phyloP scores from a whole-genome alignment of 768 basidiomycete species.

The Cyathus striatus region DNA sequence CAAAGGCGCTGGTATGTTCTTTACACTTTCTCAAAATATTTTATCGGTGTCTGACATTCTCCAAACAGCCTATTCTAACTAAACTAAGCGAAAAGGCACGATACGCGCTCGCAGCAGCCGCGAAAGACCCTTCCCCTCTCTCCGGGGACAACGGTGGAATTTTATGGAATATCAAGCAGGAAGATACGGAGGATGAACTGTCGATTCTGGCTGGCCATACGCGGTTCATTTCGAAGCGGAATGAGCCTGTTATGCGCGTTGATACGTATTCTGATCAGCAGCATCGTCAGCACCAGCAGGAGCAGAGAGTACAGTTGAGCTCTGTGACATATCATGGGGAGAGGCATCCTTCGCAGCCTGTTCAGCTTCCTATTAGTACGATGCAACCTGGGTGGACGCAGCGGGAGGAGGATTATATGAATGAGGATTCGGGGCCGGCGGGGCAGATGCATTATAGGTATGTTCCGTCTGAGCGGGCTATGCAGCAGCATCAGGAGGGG shows the following conservation, averaged over 20 bases:
- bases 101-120: conserved; percentile 40
- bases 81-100: conserved; percentile 65
- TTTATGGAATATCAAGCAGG: conserved; percentile 49
- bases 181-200: conserved; percentile 59
- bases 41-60: neutral
- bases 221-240: conserved; percentile 46
- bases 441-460: conserved; percentile 11
- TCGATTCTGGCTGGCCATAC: conserved; percentile 67
- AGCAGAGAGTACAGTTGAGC: too few relatives aligned
- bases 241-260: conserved; percentile 1
- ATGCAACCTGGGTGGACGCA: too few relatives aligned
- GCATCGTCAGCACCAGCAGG: neutral
- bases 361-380: too few relatives aligned
- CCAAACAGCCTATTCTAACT: conserved; percentile 48
- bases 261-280: neutral
- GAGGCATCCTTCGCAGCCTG: too few relatives aligned
- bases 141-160: conserved; percentile 30
- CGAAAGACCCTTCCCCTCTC: conserved; percentile 25
- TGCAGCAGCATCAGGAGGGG: conserved; percentile 5
- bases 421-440: too few relatives aligned
- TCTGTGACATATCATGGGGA: too few relatives aligned
- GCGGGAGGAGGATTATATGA: conserved; percentile 5
- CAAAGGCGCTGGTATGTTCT: conserved; percentile 55
- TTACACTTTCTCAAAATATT: neutral
- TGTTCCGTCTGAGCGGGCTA: conserved; percentile 10